Base-by-base conservation (phyloP, 1,139 yeast species). In the Taphrina flavorubra region DNA sequence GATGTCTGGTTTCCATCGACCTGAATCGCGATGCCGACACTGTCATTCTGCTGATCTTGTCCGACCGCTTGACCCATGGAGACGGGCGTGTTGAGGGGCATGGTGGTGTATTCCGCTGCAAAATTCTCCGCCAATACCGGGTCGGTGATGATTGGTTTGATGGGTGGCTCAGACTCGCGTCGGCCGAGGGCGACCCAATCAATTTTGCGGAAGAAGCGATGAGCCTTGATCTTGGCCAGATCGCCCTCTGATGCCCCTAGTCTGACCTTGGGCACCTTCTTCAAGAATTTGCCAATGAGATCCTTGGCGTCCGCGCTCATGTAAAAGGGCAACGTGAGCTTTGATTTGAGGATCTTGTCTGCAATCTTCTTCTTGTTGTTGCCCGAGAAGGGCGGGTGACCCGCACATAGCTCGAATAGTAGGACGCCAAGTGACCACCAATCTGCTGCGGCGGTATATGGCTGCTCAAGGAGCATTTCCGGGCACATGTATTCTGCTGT, bases 371-470 rank as follows among this genome's bases (percentile, higher is more conserved):
- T 90, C 76, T 90, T 90, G 75, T 89, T 91, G 72, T 86, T 88
- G 1, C 98, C 99, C 0, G 96, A 90, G 77, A 91, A 92, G 1
- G 99, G 99, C 0, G 99, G 98, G 61, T 88, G 84, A 0, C 99
- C 98, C 0, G 96, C 89, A 55, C 94, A 81, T 81, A 94, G 83
- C 77, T 94, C 98, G 77, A 82, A 91, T 40, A 91, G 84, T 7
- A 94, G 90, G 73, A 97, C 91, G 0, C 99, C 98, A 40, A 94
- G 81, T 0, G 97, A 91, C 96, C 98, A 94, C 96, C 97, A 94
- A 77, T 94, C 99, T 11, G 95, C 97, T 10, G 87, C 84, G 72
- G 85, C 87, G 72, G 92, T 94, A 76, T 94, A 94, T n/a, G 88
- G 87, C 72, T 88, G 86, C 36, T 97, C 97, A 66, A 85, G 85